These are phyloP conservation scores for Lentinula boryana DNA, from an alignment of 768 basidiomycete species.

Conservation along the genomic window DNA sequence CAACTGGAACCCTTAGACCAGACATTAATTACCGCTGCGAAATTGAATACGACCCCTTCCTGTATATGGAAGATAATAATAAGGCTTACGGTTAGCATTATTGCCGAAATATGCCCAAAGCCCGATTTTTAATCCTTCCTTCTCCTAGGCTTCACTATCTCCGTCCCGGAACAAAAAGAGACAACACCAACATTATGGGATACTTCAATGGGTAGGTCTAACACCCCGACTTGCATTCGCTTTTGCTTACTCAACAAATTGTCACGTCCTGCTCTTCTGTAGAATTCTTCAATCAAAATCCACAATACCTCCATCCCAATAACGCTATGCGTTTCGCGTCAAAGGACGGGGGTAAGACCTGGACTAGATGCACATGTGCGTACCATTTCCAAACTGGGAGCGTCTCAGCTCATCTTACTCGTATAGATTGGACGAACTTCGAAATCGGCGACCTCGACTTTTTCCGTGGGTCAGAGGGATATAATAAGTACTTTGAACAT, in stretches of 20 bases:
- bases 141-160: constrained; percentile 47
- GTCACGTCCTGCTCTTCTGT: constrained; percentile 8
- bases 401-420: not conserved
- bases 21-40: constrained; percentile 56
- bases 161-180: constrained; percentile 50
- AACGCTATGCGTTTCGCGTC: constrained; percentile 56
- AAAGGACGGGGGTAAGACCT: constrained; percentile 40
- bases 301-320: constrained; percentile 38
- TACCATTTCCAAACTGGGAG: not conserved
- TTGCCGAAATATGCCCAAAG: not conserved
- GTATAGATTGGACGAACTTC: constrained; percentile 54
- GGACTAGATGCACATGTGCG: constrained; percentile 51
- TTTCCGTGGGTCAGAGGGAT: constrained; percentile 54
- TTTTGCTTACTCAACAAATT: not conserved
- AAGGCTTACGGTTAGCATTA: constrained; percentile 34
- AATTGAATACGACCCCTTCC: constrained; percentile 63
- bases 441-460: constrained; percentile 66
- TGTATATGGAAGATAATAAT: constrained; percentile 67
- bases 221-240: not conserved
- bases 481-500: constrained; percentile 58
- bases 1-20: constrained; percentile 29
- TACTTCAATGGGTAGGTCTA: constrained; percentile 33
- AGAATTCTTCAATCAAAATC: constrained; percentile 50
- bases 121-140: not conserved
- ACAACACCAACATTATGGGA: constrained; percentile 63